Evolutionary conservation across 176 grass and related monocot species (phyloP).

Genomic region (Puya raimondii): DNA sequence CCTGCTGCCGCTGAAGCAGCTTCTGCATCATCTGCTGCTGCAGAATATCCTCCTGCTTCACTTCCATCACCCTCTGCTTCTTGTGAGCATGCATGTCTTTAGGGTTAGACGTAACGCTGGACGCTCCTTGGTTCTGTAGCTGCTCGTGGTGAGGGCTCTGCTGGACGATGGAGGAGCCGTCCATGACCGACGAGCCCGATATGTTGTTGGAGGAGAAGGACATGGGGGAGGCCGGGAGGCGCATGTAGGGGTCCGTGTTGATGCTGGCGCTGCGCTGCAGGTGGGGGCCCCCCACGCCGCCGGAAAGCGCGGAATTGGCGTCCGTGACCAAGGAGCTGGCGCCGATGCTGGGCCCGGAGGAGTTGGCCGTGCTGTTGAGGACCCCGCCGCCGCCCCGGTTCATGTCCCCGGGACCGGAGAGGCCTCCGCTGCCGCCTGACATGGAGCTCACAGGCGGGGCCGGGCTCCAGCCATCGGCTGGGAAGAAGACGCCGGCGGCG

Average conservation of each 20-base stretch:
- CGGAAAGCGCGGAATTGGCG: neutral
- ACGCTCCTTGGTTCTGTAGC: slow-evolving; percentile 62
- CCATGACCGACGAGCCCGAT: slow-evolving; percentile 85
- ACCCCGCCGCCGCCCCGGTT: neutral
- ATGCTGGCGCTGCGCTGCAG: slow-evolving; percentile 79
- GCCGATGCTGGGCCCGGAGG: slow-evolving; percentile 2
- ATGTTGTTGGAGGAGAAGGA: slow-evolving; percentile 99
- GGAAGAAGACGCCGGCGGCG: neutral
- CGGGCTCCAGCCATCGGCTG: neutral
- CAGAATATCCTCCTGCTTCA: slow-evolving; percentile 55
- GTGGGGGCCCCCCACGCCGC: neutral
- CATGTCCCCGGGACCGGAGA: too few relatives aligned
- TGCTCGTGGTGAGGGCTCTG: slow-evolving; percentile 72
- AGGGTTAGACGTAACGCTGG: slow-evolving; percentile 71
- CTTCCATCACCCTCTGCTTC: slow-evolving; percentile 56
- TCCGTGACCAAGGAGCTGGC: neutral
- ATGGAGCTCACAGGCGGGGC: neutral
- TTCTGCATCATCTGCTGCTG: slow-evolving; percentile 77
- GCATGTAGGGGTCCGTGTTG: slow-evolving; percentile 82
- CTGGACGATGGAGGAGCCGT: slow-evolving; percentile 77
- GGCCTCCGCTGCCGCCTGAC: neutral
- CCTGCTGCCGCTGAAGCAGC: slow-evolving; percentile 42
- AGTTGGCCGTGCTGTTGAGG: neutral
- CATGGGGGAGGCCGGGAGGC: slow-evolving; percentile 90
- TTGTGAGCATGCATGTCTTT: slow-evolving; percentile 51